Evolutionary conservation across 805 yeast species (phyloP).

Genomic region (Kodamaea jinghongensis): DNA sequence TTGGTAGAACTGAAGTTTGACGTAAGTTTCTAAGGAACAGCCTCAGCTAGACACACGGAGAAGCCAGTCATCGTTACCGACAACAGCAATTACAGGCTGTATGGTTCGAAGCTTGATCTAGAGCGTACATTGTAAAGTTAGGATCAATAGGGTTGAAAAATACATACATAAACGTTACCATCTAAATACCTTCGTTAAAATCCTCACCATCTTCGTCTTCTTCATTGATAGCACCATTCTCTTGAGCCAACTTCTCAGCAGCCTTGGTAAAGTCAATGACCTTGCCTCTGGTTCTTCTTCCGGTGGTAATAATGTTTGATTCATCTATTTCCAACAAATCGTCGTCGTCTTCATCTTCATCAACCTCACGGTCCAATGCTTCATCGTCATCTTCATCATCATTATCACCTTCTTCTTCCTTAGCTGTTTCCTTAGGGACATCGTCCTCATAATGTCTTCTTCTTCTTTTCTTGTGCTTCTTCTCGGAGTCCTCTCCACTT

Average conservation of each 20-base stretch:
- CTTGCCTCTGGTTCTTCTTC: slow-evolving; percentile 88
- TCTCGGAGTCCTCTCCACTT: slow-evolving; percentile 14
- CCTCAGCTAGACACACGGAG: no score
- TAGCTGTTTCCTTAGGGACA: slow-evolving; percentile 43
- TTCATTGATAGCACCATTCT: slow-evolving; percentile 36
- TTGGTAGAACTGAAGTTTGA: background rate
- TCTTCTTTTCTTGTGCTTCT: slow-evolving; percentile 47
- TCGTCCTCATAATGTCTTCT: slow-evolving; percentile 59
- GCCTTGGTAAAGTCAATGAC: slow-evolving; percentile 83
- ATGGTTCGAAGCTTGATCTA: no score
- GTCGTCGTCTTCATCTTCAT: slow-evolving; percentile 71
- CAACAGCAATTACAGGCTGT: no score
- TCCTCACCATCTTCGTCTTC: slow-evolving; percentile 49
- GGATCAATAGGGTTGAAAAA: no score
- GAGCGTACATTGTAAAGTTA: no score
- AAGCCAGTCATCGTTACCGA: no score
- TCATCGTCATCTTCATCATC: slow-evolving; percentile 48
- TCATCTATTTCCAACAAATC: slow-evolving; percentile 78
- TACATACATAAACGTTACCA: no score
- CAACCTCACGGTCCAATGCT: slow-evolving; percentile 49
- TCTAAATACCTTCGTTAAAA: background rate
- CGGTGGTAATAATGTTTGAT: slow-evolving; percentile 77
- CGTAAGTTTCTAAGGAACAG: no score
- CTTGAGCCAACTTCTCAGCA: slow-evolving; percentile 63
- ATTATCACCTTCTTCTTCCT: slow-evolving; percentile 45